These are phyloP conservation scores for Coemansia sp. DNA, from an alignment of 192 early-diverging fungal genomes.

Conservation along the genomic window DNA sequence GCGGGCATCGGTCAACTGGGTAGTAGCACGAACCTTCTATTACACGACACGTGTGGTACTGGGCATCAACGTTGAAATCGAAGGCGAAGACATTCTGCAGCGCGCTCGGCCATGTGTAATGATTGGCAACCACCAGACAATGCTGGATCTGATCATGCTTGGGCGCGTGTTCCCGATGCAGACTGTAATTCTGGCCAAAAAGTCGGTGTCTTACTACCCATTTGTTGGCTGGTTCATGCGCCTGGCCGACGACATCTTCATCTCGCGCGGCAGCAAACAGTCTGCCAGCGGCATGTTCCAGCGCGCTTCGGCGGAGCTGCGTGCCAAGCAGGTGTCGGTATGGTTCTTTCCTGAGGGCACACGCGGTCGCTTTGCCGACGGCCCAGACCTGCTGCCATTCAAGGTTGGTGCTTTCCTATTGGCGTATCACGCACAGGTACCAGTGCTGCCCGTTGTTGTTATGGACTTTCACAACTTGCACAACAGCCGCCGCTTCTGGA, in stretches of 20 bases:
- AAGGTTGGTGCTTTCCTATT: constrained; percentile 95
- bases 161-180: constrained; percentile 72
- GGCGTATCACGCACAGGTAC: constrained; percentile 84
- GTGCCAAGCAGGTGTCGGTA: constrained; percentile 73
- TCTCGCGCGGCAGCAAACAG: constrained; percentile 80
- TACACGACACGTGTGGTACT: constrained; percentile 51
- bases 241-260: constrained; percentile 83
- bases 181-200: constrained; percentile 73
- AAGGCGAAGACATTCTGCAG: constrained; percentile 59
- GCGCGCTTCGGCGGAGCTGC: constrained; percentile 72
- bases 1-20: constrained; percentile 63
- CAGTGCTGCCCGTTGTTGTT: constrained; percentile 85
- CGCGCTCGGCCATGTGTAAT: constrained; percentile 62
- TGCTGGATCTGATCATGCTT: constrained; percentile 73
- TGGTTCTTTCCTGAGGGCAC: constrained; percentile 96
- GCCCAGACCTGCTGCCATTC: constrained; percentile 74
- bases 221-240: constrained; percentile 73
- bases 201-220: constrained; percentile 69
- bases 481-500: constrained; percentile 41
- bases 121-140: constrained; percentile 84
- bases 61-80: constrained; percentile 62
- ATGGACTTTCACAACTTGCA: constrained; percentile 63
- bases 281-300: constrained; percentile 80
- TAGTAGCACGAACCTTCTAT: constrained; percentile 62
- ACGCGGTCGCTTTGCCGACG: constrained; percentile 67